Base-by-base conservation (phyloP, 805 yeast species). In the Cyberlindnera saturnus region DNA sequence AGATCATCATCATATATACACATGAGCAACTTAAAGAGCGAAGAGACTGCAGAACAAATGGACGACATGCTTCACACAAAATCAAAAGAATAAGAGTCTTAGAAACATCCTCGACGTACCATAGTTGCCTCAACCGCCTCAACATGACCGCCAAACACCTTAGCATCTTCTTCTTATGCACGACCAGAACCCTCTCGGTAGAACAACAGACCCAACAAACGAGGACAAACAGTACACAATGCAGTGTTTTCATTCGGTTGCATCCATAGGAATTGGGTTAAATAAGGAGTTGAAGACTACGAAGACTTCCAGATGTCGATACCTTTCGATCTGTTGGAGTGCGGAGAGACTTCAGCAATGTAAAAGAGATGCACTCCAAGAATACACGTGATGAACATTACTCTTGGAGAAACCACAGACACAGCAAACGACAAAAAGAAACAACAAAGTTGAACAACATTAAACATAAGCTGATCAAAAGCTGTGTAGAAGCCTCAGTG, bases 401-500 rank as follows among this genome's bases (percentile, higher is more conserved):
- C n/a, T n/a, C n/a, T n/a, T 66, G 50, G 69, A 53, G 19, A 20
- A 18, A 6, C 14, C 13, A 36, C 39, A 40, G 11, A 59, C 56
- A n/a, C 52, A 42, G 9, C 64, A 59, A 30, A 62, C 57, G 5
- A 52, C 42, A 19, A 54, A 29, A 7, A n/a, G 63, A 62, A 35
- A 57, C 45, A 30, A 56, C 57, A 39, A 67, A 65, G 61, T 73
- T 73, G 56, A 65, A 73, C 41, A 70, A 57, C 69, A 66, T 69
- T 46, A 74, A 64, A 45, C 71, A 66, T 42, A 74, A 76, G 55
- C 75, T 76, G 51, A 75, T 67, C 40, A 65, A 52, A 39, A 75
- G 65, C 55, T 76, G 75, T 41, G 62, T 55, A 34, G 58, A 57
- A 15, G 64, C 56, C 11, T 55, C 62, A 37, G 75, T 73, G 50